Conservation (phyloP, 2,329 filamentous ascomycete species). For the Diatrype stigma region DNA sequence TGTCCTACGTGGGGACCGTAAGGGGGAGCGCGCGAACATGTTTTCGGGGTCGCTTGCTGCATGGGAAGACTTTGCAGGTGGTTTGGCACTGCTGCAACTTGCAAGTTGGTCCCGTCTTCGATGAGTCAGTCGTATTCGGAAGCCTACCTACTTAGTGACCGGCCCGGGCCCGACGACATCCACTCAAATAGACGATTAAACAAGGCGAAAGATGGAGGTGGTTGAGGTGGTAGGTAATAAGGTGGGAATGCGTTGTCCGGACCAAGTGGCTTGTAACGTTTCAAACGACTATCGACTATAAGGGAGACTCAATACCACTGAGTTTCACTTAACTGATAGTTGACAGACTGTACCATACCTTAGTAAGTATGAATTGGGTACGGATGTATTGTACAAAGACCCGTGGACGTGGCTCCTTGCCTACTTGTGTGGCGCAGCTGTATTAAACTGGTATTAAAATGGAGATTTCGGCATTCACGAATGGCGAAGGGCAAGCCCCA, state of each 20-base stretch:
- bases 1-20: background rate
- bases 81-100: background rate
- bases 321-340: too few relatives aligned
- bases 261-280: background rate
- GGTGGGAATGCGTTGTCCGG: background rate
- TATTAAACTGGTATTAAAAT: background rate
- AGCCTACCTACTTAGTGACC: too few relatives aligned
- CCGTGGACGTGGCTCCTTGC: background rate
- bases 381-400: too few relatives aligned
- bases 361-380: too few relatives aligned
- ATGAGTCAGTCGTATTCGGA: background rate
- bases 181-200: background rate
- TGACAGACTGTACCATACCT: too few relatives aligned
- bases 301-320: background rate
- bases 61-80: background rate
- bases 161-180: background rate
- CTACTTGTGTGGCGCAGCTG: background rate
- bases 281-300: background rate
- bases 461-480: background rate
- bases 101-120: too few relatives aligned
- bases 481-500: background rate
- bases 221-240: too few relatives aligned
- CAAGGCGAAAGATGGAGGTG: background rate
- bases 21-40: background rate
- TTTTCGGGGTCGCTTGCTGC: background rate